Evolutionary conservation across 495 filamentous ascomycete species (phyloP), one percentile per base, ranked within the genome.

Genomic region (Trichoderma orchidacearum): DNA sequence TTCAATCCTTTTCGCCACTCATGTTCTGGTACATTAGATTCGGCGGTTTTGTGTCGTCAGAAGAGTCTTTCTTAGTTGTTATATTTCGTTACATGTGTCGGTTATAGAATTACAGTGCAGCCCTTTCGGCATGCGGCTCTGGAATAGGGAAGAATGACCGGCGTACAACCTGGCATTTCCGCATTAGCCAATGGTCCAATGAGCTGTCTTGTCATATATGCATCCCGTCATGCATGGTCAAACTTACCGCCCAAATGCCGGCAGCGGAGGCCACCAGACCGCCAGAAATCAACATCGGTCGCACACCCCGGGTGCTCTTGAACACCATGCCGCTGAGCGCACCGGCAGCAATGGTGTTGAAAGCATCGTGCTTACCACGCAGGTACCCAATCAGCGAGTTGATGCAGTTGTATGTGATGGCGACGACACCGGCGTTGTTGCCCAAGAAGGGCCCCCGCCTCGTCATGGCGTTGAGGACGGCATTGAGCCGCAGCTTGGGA

Each of bases 381-480:
- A 84, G 74, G 62, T 87, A 82, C 30, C 94, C 92, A 58, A 96
- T 82, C 18, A 80, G 83, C n/a, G 88, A 94, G 74, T 97, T 97
- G 67, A 96, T 76, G 21, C 87, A 84, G 70, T 95, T 96, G 68
- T 95, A 98, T 56, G 90, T 83, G 80, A 98, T 86, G 12, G 93
- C 93, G 30, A 98, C 81, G 27, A 96, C 90, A 54, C 90, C 93
- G 1, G 94, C 93, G 6, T 84, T 89, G 75, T 98, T 98, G 15
- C 94, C 93, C 60, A 97, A 69, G 75, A 96, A 98, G n/a, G 93
- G 93, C 7, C 93, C 93, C 70, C 93, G 75, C 62, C 93, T 73
- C 48, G 93, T 98, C 45, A 98, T 77, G 34, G 89, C 85, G 70
- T 98, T 98, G 59, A 98, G 80, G 27, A 94, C 90, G 54, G 85